Conservation (phyloP, 2,329 filamentous ascomycete species). For the Macrophomina tecta region DNA sequence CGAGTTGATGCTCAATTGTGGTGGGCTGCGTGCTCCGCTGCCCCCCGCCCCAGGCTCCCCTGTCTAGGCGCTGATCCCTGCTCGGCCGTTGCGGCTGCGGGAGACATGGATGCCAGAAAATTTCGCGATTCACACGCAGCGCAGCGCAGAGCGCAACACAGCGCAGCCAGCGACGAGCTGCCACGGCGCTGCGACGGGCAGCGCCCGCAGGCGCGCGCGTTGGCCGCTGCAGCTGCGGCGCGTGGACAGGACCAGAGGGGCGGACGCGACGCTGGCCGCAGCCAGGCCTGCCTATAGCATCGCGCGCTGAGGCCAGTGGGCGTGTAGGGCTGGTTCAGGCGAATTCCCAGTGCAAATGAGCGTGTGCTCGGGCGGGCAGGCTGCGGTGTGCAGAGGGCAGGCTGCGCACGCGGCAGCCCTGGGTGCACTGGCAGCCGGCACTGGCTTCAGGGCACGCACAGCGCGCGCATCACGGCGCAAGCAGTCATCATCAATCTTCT, state of each 20-base stretch:
- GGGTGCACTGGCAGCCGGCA: neutral
- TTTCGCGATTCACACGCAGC: neutral
- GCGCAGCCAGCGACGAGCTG: neutral
- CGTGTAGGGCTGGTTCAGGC: neutral
- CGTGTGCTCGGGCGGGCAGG: neutral
- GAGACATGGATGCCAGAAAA: slow-evolving; percentile 8
- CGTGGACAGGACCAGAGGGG: neutral
- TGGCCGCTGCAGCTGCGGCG: neutral
- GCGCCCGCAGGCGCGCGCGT: neutral
- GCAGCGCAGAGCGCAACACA: neutral
- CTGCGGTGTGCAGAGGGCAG: neutral
- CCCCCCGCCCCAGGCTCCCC: neutral
- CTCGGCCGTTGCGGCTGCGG: slow-evolving; percentile 15
- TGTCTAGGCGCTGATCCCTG: slow-evolving; percentile 10
- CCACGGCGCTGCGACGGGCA: neutral
- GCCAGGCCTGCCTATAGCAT: slow-evolving; percentile 1
- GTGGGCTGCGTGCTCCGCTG: slow-evolving; percentile 4
- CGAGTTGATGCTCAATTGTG: neutral
- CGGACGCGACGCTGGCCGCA: neutral
- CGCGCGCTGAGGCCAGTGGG: neutral
- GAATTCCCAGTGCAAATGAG: neutral
- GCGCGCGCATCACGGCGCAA: neutral
- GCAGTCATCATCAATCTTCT: neutral
- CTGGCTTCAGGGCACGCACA: neutral
- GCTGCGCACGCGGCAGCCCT: neutral